Conservation (phyloP, 139 green algal species). For the Penium margaritaceum region DNA sequence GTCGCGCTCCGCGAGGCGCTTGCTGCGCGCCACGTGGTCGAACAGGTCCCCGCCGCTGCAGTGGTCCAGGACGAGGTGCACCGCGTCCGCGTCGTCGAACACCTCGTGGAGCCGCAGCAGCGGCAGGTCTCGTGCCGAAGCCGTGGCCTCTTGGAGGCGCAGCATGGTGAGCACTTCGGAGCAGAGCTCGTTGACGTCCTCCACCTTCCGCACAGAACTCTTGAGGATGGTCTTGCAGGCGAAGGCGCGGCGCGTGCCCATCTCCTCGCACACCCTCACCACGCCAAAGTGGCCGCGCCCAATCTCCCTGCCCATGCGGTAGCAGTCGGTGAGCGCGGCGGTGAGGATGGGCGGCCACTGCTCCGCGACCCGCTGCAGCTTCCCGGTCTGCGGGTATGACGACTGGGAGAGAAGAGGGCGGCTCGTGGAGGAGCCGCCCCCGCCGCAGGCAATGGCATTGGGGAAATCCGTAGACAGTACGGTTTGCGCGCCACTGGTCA, state of each 20-base stretch:
- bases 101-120: background rate
- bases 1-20: conserved; percentile 74
- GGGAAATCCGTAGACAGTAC: too few relatives aligned
- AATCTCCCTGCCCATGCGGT: conserved; percentile 9
- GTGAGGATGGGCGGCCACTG: too few relatives aligned
- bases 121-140: conserved; percentile 62
- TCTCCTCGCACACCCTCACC: conserved; percentile 20
- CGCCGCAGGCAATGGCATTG: too few relatives aligned
- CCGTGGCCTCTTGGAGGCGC: conserved; percentile 83
- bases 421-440: too few relatives aligned
- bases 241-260: conserved; percentile 47
- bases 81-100: conserved; percentile 2
- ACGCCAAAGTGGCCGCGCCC: conserved; percentile 30
- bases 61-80: conserved; percentile 70
- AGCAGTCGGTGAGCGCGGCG: too few relatives aligned
- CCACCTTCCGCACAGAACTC: conserved; percentile 63
- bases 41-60: conserved; percentile 88
- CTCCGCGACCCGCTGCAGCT: too few relatives aligned
- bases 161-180: conserved; percentile 74
- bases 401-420: too few relatives aligned
- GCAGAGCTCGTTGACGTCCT: conserved; percentile 83
- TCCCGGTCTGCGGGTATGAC: too few relatives aligned
- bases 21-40: conserved; percentile 67
- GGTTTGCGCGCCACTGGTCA: too few relatives aligned
- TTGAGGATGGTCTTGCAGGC: conserved; percentile 90